A percentile compares a stretch with the other conserved stretches of the same genome.
These are phyloP conservation scores for Geranomyces michiganensis DNA, from an alignment of 192 early-diverging fungal genomes.

Conservation along the genomic window DNA sequence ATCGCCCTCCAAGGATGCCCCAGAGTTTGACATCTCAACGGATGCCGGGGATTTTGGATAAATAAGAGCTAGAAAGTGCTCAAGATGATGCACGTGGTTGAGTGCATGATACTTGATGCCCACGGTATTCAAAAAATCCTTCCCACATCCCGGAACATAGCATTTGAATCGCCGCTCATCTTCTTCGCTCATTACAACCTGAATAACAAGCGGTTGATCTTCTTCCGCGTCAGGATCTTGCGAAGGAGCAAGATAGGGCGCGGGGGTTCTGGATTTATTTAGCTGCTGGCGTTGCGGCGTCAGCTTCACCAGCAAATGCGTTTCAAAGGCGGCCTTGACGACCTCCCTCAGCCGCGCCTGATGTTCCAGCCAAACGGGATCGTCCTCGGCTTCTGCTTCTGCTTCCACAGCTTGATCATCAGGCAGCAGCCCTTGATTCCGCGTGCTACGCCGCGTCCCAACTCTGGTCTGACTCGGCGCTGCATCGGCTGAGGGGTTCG, in stretches of 20 bases:
- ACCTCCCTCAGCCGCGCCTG: neutral
- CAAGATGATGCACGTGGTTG: conserved; percentile 28
- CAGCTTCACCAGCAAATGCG: neutral
- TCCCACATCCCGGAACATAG: conserved; percentile 20
- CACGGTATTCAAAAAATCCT: conserved; percentile 22
- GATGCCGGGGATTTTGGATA: conserved; percentile 2
- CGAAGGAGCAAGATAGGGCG: neutral
- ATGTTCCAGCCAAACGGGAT: neutral
- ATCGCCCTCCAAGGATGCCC: conserved; percentile 12
- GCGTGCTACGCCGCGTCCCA: neutral
- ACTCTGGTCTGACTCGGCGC: too few relatives aligned
- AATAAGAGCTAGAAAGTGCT: conserved; percentile 25
- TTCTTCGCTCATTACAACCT: neutral
- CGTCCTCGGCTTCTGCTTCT: neutral
- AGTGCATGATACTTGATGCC: conserved; percentile 22
- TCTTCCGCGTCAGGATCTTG: neutral
- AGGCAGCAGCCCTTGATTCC: neutral
- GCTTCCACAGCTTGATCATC: neutral
- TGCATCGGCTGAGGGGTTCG: too few relatives aligned
- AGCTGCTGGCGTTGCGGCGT: neutral
- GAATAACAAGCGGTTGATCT: neutral
- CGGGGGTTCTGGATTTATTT: neutral
- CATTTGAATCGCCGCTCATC: conserved; percentile 25
- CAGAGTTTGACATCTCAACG: conserved; percentile 1
- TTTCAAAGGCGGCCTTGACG: neutral